Evolutionary conservation across 2,329 filamentous ascomycete species (phyloP).

Genomic region (Teratosphaeria gauchensis): DNA sequence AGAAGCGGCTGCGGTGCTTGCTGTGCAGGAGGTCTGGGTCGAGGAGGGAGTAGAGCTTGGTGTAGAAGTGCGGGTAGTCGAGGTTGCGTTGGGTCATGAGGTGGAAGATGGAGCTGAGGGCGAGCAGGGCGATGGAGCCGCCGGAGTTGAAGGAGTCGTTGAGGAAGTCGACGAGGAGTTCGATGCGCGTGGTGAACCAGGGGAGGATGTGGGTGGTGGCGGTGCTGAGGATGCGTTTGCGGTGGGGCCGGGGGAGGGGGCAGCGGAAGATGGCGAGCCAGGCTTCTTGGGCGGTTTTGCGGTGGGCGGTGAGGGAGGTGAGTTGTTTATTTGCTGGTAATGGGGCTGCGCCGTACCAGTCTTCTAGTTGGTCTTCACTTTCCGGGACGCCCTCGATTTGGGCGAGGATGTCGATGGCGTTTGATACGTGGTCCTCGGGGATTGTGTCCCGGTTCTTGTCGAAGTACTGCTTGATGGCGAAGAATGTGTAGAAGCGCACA

Average conservation of each 20-base stretch:
- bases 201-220: conserved; percentile 73
- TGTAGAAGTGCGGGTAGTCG: conserved; percentile 76
- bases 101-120: conserved; percentile 88
- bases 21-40: conserved; percentile 82
- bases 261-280: conserved; percentile 72
- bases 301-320: conserved; percentile 59
- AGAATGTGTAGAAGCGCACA: conserved; percentile 72
- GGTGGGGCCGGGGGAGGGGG: conserved; percentile 59
- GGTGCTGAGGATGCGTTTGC: conserved; percentile 66
- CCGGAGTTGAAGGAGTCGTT: conserved; percentile 87
- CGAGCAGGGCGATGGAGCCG: conserved; percentile 76
- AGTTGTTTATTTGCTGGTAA: conserved; percentile 40
- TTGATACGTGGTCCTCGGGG: conserved; percentile 36
- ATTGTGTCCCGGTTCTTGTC: conserved; percentile 8
- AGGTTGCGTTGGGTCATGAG: conserved; percentile 88
- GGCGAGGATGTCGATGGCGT: conserved; percentile 53
- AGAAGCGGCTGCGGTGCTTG: conserved; percentile 86
- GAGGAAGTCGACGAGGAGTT: conserved; percentile 89
- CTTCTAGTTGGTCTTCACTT: conserved; percentile 54
- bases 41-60: conserved; percentile 85
- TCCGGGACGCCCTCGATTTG: conserved; percentile 62
- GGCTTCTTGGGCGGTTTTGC: conserved; percentile 70
- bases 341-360: conserved; percentile 57
- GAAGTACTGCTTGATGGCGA: conserved; percentile 53
- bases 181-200: conserved; percentile 71